Evolutionary conservation across 495 filamentous ascomycete genomes (phyloP).

Genomic region (Cercophora samala): DNA sequence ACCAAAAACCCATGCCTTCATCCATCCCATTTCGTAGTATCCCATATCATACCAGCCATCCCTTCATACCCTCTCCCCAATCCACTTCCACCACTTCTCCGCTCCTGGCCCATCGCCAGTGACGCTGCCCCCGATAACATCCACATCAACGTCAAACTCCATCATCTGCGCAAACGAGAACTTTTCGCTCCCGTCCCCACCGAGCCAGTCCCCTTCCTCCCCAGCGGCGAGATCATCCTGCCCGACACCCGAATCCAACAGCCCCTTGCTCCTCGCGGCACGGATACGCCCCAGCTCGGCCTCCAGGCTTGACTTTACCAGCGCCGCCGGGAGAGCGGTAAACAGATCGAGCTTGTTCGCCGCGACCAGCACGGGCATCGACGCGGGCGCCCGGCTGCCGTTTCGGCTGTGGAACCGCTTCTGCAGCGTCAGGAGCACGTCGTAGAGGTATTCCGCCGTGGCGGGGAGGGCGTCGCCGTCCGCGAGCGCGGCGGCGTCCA

Average conservation of each 20-base stretch:
- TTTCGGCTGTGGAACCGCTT: conserved; percentile 57
- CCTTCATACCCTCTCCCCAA: conserved; percentile 43
- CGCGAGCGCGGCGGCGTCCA: conserved; percentile 74
- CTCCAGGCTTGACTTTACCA: conserved; percentile 75
- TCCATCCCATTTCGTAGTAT: too few species aligned
- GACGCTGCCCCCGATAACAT: conserved; percentile 75
- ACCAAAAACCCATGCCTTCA: background rate
- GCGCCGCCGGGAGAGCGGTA: conserved; percentile 76
- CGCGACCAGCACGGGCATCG: conserved; percentile 74
- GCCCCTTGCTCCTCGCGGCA: conserved; percentile 69
- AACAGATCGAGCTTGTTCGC: conserved; percentile 96
- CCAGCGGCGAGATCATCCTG: conserved; percentile 48
- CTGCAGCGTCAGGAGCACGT: conserved; percentile 77
- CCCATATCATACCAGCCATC: background rate
- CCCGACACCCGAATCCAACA: conserved; percentile 71
- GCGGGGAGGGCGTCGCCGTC: conserved; percentile 44
- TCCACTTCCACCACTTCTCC: conserved; percentile 86
- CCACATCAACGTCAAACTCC: conserved; percentile 74
- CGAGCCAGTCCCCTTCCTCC: conserved; percentile 70
- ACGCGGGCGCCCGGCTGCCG: conserved; percentile 56
- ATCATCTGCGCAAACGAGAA: conserved; percentile 81
- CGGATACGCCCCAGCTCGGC: conserved; percentile 78
- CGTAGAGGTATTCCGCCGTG: conserved; percentile 67
- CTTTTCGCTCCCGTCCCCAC: conserved; percentile 67
- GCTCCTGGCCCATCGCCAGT: conserved; percentile 66